Evolutionary conservation across 1,139 yeast species (phyloP), one percentile per base, ranked within the genome.

Genomic region (Arxiozyma slooffiae): DNA sequence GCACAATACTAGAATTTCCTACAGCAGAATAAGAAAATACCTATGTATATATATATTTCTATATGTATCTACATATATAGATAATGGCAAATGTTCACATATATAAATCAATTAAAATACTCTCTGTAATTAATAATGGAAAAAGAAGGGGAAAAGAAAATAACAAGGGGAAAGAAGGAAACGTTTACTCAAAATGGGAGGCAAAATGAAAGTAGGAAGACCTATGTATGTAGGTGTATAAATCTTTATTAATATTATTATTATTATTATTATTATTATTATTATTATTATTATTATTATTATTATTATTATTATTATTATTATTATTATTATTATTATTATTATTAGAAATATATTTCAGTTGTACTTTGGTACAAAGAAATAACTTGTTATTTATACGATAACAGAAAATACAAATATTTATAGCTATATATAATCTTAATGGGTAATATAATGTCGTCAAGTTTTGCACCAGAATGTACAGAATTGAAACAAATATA

Each of bases 391-490:
- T n/a, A 20, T 17, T 11, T 17, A 38, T 38, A 40, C 9, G 43
- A 40, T 40, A 40, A 18, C 6, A 22, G 30, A 40, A 30, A 30
- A 11, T 30, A 30, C 14, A 14, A 14, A 30, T 30, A 30, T 14
- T 14, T 2, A 5, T 14, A 7, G 6, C 11, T 11, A 14, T 22
- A 5, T 16, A 21, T 16, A 40, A 21, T n/a, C 20, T 23, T 20
- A 40, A 84, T 85, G 92, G 92, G 92, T 52, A 83, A 82, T 70
- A 72, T 75, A 53, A 85, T 90, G 95, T 89, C 97, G 24, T 83
- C 66, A 14, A 88, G 96, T 54, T 86, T 92, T 74, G 97, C 97
- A 43, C 96, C 97, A 22, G 97, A 92, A 71, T 92, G 98, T 69
- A 88, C 95, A 22, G 85, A 82, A 41, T 79, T 85, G 55, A 92